Evolutionary conservation across 2,329 filamentous ascomycete species (phyloP), one percentile per base, ranked within the genome.

Genomic region (Neophaeococcomyces mojaviensis): DNA sequence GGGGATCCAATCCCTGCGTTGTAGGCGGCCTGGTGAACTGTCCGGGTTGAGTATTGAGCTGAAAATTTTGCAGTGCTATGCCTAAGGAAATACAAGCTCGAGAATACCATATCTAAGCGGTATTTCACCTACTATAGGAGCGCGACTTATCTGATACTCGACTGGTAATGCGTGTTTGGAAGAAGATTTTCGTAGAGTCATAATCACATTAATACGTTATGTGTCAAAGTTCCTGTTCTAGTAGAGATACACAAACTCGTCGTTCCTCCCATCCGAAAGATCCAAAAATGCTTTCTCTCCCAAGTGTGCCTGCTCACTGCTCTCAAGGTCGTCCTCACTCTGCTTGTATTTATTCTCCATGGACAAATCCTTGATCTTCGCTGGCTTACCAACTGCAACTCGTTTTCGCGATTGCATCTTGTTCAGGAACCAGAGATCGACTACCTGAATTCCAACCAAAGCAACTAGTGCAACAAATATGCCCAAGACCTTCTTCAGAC

Each of bases 221-320:
- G n/a, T n/a, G n/a, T n/a, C n/a, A n/a, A n/a, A n/a, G n/a, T n/a
- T n/a, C n/a, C n/a, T n/a, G n/a, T 81, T 81, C 1, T 79, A 28
- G 24, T 28, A 57, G 34, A 58, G 51, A 46, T 58, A 57, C 12
- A 49, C 50, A 63, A 84, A 84, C 56, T 84, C 79, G 47, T 85
- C 79, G 54, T 84, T 85, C 64, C 79, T 66, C 16, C 73, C 63
- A 60, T 85, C 81, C 1, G 81, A 82, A 53, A 82, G 54, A 62
- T 85, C 81, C 52, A 75, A 59, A 40, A 77, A 74, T 49, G 44
- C 54, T 28, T 60, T 47, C 30, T 60, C 52, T 12, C 49, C 55
- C 41, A 55, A 28, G 4, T 49, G 30, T 58, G 56, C 44, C 51
- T 13, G 47, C 50, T 54, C 55, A 15, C 59, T 63, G 8, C 58